phyloP scores from a whole-genome alignment of 768 basidiomycete species.

The Leccinum obscurum region DNA sequence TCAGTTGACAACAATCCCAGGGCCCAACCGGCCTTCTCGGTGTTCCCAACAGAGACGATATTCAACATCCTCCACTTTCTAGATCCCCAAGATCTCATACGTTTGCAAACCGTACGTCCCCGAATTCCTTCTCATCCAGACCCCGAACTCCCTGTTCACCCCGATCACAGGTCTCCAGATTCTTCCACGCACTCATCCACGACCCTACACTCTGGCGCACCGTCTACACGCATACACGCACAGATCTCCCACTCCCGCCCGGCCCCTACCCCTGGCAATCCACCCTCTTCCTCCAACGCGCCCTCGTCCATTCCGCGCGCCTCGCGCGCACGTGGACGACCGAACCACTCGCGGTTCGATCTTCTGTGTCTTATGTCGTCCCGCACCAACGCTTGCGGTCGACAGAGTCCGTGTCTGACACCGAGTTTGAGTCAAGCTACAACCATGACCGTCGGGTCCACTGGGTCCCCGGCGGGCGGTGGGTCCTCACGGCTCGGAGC shows the following conservation, averaged over 20 bases:
- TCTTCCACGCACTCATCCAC: slow-evolving; percentile 8
- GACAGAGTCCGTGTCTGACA: neutral
- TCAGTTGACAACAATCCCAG: neutral
- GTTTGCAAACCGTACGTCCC: slow-evolving; percentile 14
- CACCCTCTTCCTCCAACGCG: slow-evolving; percentile 14
- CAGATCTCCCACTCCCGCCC: slow-evolving; percentile 14
- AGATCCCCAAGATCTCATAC: slow-evolving; percentile 15
- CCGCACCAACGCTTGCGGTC: neutral
- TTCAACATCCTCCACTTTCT: slow-evolving; percentile 8
- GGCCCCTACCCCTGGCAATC: slow-evolving; percentile 26
- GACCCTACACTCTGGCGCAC: slow-evolving; percentile 18
- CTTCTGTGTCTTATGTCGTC: neutral
- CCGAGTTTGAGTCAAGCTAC: neutral
- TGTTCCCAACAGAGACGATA: slow-evolving; percentile 22
- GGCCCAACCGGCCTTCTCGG: neutral
- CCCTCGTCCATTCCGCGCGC: slow-evolving; percentile 19
- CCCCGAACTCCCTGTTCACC: neutral
- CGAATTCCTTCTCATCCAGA: neutral
- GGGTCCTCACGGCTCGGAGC: slow-evolving; percentile 13
- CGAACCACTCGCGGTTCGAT: slow-evolving; percentile 9
- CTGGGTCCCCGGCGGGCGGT: slow-evolving; percentile 19
- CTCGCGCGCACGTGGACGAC: slow-evolving; percentile 17
- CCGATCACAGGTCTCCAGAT: slow-evolving; percentile 17
- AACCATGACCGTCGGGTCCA: slow-evolving; percentile 6
- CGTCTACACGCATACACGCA: slow-evolving; percentile 7